phyloP scores from a whole-genome alignment of 768 basidiomycete species.

The Boletus bicolor region DNA sequence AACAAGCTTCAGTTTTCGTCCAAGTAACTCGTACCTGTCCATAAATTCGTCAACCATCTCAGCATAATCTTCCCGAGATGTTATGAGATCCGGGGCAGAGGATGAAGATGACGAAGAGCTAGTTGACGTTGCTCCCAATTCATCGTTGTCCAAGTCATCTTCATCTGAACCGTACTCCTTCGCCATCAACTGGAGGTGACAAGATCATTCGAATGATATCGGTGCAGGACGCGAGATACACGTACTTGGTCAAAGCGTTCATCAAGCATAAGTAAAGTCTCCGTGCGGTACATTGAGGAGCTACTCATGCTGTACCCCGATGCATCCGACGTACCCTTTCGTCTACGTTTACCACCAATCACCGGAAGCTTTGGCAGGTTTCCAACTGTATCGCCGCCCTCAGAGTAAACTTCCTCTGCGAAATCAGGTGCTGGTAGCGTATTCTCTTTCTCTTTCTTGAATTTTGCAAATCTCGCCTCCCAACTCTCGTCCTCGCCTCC shows the following conservation, averaged over 20 bases:
- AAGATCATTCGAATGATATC: background rate
- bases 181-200: slow-evolving; percentile 56
- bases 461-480: slow-evolving; percentile 78
- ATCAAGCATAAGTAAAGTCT: slow-evolving; percentile 83
- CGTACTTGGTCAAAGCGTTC: slow-evolving; percentile 91
- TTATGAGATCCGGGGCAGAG: slow-evolving; percentile 70
- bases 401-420: slow-evolving; percentile 55
- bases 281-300: slow-evolving; percentile 91
- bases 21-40: slow-evolving; percentile 84
- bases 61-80: slow-evolving; percentile 85
- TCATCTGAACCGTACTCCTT: slow-evolving; percentile 72
- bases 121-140: slow-evolving; percentile 40
- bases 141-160: slow-evolving; percentile 48
- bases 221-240: background rate
- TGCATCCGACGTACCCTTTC: slow-evolving; percentile 76
- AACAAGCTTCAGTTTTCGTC: slow-evolving; percentile 78
- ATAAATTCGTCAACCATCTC: slow-evolving; percentile 92
- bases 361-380: slow-evolving; percentile 75
- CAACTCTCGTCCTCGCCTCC: slow-evolving; percentile 45
- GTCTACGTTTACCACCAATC: slow-evolving; percentile 69
- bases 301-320: slow-evolving; percentile 98
- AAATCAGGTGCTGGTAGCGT: slow-evolving; percentile 35
- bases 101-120: slow-evolving; percentile 45
- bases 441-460: slow-evolving; percentile 54
- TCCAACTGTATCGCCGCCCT: slow-evolving; percentile 79